Evolutionary conservation across 495 filamentous ascomycete genomes (phyloP).

Genomic region (Apodospora peruviana): DNA sequence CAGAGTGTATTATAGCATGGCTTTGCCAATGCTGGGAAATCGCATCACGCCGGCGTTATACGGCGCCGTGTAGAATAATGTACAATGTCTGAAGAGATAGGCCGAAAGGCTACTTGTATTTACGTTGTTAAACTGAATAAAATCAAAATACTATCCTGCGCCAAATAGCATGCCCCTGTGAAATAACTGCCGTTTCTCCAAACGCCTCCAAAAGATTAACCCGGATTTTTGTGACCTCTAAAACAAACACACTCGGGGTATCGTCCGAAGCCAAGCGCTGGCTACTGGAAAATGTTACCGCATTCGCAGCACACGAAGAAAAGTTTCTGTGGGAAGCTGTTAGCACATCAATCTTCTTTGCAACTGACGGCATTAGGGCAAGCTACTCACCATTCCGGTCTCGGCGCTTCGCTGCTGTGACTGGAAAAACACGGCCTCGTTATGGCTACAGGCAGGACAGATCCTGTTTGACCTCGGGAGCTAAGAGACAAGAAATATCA

Average conservation of each 20-base stretch:
- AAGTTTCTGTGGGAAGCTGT: conserved; percentile 65
- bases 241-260: too few species aligned
- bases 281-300: conserved; percentile 76
- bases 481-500: conserved; percentile 53
- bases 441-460: conserved; percentile 78
- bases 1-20: background rate
- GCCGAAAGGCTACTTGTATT: too few species aligned
- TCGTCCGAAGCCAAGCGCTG: too few species aligned
- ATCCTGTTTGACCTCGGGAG: conserved; percentile 77
- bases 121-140: too few species aligned
- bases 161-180: background rate
- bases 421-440: conserved; percentile 94
- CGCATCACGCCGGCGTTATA: background rate
- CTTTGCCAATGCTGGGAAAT: background rate
- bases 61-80: background rate
- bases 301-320: conserved; percentile 96
- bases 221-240: too few species aligned
- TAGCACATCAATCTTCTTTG: too few species aligned
- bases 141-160: background rate
- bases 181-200: too few species aligned
- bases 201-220: too few species aligned
- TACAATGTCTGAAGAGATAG: background rate
- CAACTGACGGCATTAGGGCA: conserved; percentile 1
- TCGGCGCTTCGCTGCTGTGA: conserved; percentile 93
- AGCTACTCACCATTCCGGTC: conserved; percentile 84